Evolutionary conservation across 768 basidiomycete species (phyloP).

Genomic region (Leucogyrophana mollusca): DNA sequence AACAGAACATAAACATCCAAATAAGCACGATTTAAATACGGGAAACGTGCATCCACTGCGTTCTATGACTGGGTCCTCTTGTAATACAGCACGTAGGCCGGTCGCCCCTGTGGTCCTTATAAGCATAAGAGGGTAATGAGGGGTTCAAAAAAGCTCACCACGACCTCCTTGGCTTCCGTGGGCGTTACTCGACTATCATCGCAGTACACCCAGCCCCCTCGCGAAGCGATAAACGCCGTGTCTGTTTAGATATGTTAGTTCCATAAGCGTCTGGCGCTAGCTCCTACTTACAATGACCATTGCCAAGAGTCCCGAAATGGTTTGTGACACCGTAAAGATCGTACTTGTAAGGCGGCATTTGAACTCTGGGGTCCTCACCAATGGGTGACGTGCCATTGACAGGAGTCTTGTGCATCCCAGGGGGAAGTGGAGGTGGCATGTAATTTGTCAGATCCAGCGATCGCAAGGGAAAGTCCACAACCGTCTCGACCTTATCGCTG

Average conservation of each 20-base stretch:
- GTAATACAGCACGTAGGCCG: slow-evolving; percentile 82
- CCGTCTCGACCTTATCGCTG: slow-evolving; percentile 95
- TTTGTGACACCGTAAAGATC: slow-evolving; percentile 96
- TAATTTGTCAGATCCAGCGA: slow-evolving; percentile 69
- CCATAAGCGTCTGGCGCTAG: not conserved
- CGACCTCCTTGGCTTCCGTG: slow-evolving; percentile 77
- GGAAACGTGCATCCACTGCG: not conserved
- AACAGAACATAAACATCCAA: slow-evolving; percentile 18
- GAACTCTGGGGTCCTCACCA: slow-evolving; percentile 73
- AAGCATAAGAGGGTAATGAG: slow-evolving; percentile 19
- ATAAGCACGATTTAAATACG: slow-evolving; percentile 27
- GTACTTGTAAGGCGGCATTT: slow-evolving; percentile 88
- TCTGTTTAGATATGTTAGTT: slow-evolving; percentile 45
- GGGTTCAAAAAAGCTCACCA: slow-evolving; percentile 51
- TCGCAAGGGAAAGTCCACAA: slow-evolving; percentile 84
- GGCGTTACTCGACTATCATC: slow-evolving; percentile 87
- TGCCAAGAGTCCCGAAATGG: slow-evolving; percentile 91
- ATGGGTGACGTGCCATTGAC: slow-evolving; percentile 31
- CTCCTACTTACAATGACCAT: slow-evolving; percentile 84
- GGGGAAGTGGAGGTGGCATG: slow-evolving; percentile 78
- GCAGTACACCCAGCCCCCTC: slow-evolving; percentile 89
- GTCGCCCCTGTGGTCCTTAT: slow-evolving; percentile 48
- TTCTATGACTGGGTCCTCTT: slow-evolving; percentile 47
- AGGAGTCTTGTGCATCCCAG: slow-evolving; percentile 54
- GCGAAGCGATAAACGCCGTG: slow-evolving; percentile 87